These are phyloP conservation scores for Trichosanthes truncata DNA, from an alignment of 306 rosid genomes.

Conservation along the genomic window DNA sequence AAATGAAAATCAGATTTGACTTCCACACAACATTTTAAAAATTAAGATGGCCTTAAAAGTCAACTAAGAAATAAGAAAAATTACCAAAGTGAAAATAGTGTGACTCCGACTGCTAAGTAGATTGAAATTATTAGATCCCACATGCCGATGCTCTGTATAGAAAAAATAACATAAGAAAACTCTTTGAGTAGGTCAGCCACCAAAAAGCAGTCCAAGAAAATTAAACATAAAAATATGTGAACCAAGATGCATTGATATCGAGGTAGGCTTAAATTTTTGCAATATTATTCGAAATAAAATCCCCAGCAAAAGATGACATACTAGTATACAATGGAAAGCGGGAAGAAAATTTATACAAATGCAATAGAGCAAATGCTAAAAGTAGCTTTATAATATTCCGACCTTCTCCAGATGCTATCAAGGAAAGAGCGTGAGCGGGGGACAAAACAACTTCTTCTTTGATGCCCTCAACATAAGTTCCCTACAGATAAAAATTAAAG, in stretches of 20 bases:
- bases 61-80: slow-evolving; percentile 11
- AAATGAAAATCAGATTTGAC: neutral
- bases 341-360: slow-evolving; percentile 8
- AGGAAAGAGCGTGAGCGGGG: slow-evolving; percentile 88
- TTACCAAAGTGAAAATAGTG: slow-evolving; percentile 85
- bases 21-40: neutral
- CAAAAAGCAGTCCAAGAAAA: neutral
- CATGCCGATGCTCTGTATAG: slow-evolving; percentile 77
- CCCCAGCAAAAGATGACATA: neutral
- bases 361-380: neutral
- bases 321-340: neutral
- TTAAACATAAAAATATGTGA: neutral
- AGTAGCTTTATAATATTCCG: neutral
- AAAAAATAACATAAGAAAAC: slow-evolving; percentile 17
- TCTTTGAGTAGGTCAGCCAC: neutral
- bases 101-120: slow-evolving; percentile 88
- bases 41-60: neutral
- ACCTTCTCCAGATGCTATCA: slow-evolving; percentile 95
- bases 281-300: neutral
- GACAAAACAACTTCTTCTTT: slow-evolving; percentile 90
- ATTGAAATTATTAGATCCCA: slow-evolving; percentile 87
- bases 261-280: neutral
- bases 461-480: slow-evolving; percentile 86
- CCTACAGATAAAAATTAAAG: slow-evolving; percentile 30
- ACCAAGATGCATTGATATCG: neutral